Evolutionary conservation across 805 yeast species (phyloP).

Genomic region (Metschnikowia rubicola): DNA sequence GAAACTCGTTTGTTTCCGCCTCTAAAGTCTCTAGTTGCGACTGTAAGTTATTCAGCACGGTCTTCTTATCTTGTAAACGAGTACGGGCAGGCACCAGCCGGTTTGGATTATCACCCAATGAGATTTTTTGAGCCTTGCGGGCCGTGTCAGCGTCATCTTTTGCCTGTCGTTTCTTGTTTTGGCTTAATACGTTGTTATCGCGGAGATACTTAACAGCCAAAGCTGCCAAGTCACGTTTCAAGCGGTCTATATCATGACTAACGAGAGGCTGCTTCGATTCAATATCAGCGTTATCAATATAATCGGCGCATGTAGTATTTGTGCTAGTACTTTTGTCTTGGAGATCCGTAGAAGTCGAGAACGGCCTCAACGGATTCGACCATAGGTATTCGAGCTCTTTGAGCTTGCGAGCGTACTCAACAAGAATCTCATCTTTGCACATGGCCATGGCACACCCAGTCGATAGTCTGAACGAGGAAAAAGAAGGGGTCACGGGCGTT

Average conservation of each 20-base stretch:
- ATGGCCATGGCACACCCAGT: not conserved
- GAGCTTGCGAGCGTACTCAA: constrained; percentile 11
- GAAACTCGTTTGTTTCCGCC: constrained; percentile 22
- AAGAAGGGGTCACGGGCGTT: not conserved
- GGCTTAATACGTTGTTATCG: not conserved
- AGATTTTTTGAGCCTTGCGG: constrained; percentile 7
- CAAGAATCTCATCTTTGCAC: constrained; percentile 1
- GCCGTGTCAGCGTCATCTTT: not conserved
- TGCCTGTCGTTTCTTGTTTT: not conserved
- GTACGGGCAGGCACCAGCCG: constrained; percentile 6
- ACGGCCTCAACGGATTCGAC: constrained; percentile 14
- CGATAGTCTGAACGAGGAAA: not conserved
- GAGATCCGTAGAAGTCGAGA: constrained; percentile 1
- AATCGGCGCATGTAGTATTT: not conserved
- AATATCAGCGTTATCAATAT: not conserved
- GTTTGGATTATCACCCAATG: constrained; percentile 8
- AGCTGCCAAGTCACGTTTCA: constrained; percentile 3
- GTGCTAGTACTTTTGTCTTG: not conserved
- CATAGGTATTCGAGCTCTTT: constrained; percentile 17
- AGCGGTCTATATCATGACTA: not conserved
- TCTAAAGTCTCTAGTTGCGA: constrained; percentile 21
- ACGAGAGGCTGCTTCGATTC: not conserved
- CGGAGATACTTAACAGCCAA: not conserved
- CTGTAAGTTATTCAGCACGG: constrained; percentile 11
- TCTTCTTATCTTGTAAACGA: not conserved